Percentiles rank a stretch among this genome's conserved stretches.
phyloP scores from a whole-genome alignment of 768 basidiomycete genomes.

The Hemileccinum impolitum region DNA sequence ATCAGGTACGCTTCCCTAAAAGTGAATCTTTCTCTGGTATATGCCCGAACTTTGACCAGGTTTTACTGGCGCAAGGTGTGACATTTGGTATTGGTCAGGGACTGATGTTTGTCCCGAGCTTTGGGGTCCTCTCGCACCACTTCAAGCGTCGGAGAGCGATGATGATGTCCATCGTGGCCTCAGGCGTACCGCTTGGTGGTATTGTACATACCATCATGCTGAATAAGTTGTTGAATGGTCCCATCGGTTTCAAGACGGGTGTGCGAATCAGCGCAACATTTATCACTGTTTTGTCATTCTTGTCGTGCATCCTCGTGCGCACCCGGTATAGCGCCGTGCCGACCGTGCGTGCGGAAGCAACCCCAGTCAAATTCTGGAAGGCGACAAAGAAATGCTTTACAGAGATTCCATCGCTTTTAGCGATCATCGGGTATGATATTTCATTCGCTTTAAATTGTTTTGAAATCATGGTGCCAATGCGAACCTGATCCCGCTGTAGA shows the following conservation, averaged over 20 bases:
- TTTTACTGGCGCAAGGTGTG: constrained; percentile 45
- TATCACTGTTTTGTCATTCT: constrained; percentile 33
- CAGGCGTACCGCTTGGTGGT: constrained; percentile 52
- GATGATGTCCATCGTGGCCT: constrained; percentile 44
- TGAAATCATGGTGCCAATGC: background rate
- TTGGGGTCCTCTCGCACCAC: constrained; percentile 42
- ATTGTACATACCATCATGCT: constrained; percentile 59
- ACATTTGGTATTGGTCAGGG: constrained; percentile 42
- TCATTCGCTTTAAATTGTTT: background rate
- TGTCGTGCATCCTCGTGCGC: constrained; percentile 38
- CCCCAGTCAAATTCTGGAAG: constrained; percentile 15
- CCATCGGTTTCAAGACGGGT: constrained; percentile 42
- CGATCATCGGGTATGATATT: constrained; percentile 19
- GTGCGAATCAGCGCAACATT: constrained; percentile 40
- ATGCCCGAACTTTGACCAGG: constrained; percentile 17
- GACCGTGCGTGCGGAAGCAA: background rate
- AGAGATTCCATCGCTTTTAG: constrained; percentile 24
- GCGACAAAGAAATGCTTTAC: constrained; percentile 21
- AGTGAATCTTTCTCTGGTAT: background rate
- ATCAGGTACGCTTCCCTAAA: background rate
- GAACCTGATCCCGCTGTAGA: constrained; percentile 7
- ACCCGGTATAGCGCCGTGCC: constrained; percentile 27
- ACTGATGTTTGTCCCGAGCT: constrained; percentile 42
- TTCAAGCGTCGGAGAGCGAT: constrained; percentile 40
- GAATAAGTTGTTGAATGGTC: constrained; percentile 42